phyloP scores from a whole-genome alignment of 495 filamentous ascomycete genomes.

The Trichocladium uniseriatum region DNA sequence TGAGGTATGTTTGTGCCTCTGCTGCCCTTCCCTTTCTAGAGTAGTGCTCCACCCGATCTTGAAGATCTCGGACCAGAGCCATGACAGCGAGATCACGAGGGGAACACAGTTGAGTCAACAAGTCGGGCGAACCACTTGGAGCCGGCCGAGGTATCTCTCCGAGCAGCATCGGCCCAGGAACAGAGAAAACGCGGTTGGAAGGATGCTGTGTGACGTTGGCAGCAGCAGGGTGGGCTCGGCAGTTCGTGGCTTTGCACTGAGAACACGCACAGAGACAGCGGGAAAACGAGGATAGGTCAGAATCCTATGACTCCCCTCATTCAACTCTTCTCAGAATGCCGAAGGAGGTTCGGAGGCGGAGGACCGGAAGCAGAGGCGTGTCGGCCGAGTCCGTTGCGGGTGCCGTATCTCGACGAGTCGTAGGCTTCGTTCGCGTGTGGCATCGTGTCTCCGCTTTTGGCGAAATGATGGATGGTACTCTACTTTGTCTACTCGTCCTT shows the following conservation, averaged over 20 bases:
- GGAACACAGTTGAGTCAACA: no score
- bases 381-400: not conserved
- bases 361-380: not conserved
- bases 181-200: not conserved
- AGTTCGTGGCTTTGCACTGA: not conserved
- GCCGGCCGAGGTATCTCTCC: no score
- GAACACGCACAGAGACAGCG: not conserved
- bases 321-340: no score
- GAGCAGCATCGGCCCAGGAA: not conserved
- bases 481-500: not conserved
- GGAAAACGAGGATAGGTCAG: not conserved
- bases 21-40: not conserved
- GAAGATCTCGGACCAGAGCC: no score
- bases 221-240: not conserved
- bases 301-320: no score
- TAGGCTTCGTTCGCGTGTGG: not conserved
- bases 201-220: conserved; percentile 1
- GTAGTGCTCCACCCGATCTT: no score
- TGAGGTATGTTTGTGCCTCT: not conserved
- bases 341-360: no score
- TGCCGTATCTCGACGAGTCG: conserved; percentile 9
- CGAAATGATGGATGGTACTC: not conserved
- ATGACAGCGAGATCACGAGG: no score
- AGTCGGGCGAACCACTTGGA: no score
- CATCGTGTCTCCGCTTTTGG: not conserved